Evolutionary conservation across 2,329 filamentous ascomycete genomes (phyloP), one percentile per base, ranked within the genome.

Genomic region (Berkeleyomyces rouxiae): DNA sequence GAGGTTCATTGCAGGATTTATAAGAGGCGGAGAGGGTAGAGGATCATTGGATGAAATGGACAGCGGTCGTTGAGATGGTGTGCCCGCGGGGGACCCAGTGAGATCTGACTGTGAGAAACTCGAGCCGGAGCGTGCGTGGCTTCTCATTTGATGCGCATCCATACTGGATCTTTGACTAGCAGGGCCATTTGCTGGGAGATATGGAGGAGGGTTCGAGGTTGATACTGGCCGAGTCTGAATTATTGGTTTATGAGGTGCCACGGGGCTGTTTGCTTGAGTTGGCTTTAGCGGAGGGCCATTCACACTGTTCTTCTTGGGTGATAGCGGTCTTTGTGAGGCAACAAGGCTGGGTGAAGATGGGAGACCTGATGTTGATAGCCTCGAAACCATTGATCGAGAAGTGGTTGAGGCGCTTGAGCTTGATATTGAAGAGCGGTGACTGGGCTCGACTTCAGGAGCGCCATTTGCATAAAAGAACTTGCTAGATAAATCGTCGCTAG

Each of bases 381-480:
- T 78, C 58, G 70, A 74, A 5, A 72, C 47, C 60, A 58, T 62
- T 23, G 63, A 60, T 37, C 75, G 77, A 53, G 79, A 76, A 61
- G 70, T 73, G 55, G 72, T 74, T 7, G 78, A 81, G 53, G 77
- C 71, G 6, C 71, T 72, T 1, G 80, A 82, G 39, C 73, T 73
- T 0, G 79, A 74, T 49, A 73, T 69, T 61, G 72, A 71, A 7
- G 75, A 70, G 59, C 67, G 70, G 72, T 70, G 67, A 43, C 70
- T 68, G 0, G 74, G 68, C 61, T 74, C 76, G 6, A 78, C 64
- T 63, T 84, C 79, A 1, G 81, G 79, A 11, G 75, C 75, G 39
- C 84, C 84, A 71, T 88, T 87, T 65, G 85, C 87, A 70, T 90
- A 87, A 71, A 90, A 83, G 75, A 91, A 90, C 70, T 87, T 88